A percentile compares a stretch with the other conserved stretches of the same genome.
These are phyloP conservation scores for Hyphopichia buzzinii DNA, from an alignment of 1,139 yeast genomes.

Conservation along the genomic window DNA sequence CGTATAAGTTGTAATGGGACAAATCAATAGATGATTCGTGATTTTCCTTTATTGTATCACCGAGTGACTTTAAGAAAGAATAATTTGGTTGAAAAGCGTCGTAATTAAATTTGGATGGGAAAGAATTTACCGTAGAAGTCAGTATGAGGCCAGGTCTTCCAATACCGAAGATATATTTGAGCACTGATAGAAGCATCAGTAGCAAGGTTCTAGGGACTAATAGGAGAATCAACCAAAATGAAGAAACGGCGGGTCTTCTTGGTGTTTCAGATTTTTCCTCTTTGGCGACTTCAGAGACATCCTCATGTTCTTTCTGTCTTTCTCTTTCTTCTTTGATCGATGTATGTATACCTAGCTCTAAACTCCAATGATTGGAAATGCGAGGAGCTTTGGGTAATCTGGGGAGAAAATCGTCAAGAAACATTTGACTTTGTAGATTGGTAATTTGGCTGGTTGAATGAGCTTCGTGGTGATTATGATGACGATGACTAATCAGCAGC, in stretches of 20 bases:
- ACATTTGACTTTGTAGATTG: slow-evolving; percentile 35
- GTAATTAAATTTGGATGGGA: slow-evolving; percentile 26
- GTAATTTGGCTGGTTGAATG: slow-evolving; percentile 8
- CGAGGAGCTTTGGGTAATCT: slow-evolving; percentile 43
- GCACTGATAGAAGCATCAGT: slow-evolving; percentile 31
- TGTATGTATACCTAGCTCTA: slow-evolving; percentile 46
- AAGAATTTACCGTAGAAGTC: slow-evolving; percentile 12
- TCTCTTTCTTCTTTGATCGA: slow-evolving; percentile 21
- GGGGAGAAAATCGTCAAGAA: slow-evolving; percentile 35
- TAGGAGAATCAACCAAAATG: slow-evolving; percentile 45
- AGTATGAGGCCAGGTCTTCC: neutral
- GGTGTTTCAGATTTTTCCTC: slow-evolving; percentile 2
- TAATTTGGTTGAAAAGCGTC: slow-evolving; percentile 16
- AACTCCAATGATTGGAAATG: slow-evolving; percentile 41
- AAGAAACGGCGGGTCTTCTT: slow-evolving; percentile 12
- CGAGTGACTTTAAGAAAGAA: slow-evolving; percentile 10
- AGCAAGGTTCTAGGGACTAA: slow-evolving; percentile 46
- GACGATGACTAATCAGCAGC: slow-evolving; percentile 7
- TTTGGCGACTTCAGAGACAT: slow-evolving; percentile 1
- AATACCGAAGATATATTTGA: slow-evolving; percentile 29
- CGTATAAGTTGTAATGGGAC: slow-evolving; percentile 11
- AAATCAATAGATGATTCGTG: slow-evolving; percentile 5
- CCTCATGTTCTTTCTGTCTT: slow-evolving; percentile 6
- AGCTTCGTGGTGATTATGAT: neutral
- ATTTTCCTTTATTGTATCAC: slow-evolving; percentile 8